Percentiles rank a stretch among this genome's conserved stretches.
Evolutionary conservation across 108 stramenopile species (phyloP).

Genomic region (Nannochloropsis salina): DNA sequence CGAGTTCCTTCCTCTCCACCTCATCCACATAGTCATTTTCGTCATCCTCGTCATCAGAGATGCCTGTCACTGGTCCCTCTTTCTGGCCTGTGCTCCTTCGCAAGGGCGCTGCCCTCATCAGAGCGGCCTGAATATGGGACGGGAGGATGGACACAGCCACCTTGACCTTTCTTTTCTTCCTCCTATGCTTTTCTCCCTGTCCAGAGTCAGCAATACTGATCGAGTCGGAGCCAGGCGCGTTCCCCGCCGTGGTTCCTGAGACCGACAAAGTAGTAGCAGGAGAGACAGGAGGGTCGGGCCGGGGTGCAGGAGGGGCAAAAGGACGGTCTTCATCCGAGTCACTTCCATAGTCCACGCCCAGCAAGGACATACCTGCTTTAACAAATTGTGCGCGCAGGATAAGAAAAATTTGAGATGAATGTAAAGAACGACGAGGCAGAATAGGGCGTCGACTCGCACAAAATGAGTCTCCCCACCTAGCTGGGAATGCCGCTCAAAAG

Average conservation of each 20-base stretch:
- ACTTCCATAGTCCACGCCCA: conserved; percentile 8
- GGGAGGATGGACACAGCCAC: neutral
- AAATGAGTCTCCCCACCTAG: too few relatives aligned
- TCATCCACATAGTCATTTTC: neutral
- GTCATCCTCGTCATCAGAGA: neutral
- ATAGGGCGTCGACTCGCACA: too few relatives aligned
- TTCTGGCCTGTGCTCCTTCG: neutral
- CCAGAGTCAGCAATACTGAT: neutral
- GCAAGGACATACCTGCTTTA: neutral
- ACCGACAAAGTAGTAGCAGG: neutral
- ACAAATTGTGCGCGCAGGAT: too few relatives aligned
- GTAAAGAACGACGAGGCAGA: neutral
- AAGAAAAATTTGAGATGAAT: neutral
- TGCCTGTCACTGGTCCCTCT: neutral
- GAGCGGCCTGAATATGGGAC: neutral
- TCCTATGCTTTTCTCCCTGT: neutral
- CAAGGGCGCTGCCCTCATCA: conserved; percentile 8
- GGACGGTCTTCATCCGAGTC: neutral
- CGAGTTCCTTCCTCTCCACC: neutral
- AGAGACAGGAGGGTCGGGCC: neutral
- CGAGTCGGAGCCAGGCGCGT: too few relatives aligned
- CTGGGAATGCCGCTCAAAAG: too few relatives aligned
- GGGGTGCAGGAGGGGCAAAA: neutral
- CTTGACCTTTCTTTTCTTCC: conserved; percentile 3
- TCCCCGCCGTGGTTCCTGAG: neutral